Base-by-base conservation (phyloP, 257 asterid species). In the Catharanthus roseus region DNA sequence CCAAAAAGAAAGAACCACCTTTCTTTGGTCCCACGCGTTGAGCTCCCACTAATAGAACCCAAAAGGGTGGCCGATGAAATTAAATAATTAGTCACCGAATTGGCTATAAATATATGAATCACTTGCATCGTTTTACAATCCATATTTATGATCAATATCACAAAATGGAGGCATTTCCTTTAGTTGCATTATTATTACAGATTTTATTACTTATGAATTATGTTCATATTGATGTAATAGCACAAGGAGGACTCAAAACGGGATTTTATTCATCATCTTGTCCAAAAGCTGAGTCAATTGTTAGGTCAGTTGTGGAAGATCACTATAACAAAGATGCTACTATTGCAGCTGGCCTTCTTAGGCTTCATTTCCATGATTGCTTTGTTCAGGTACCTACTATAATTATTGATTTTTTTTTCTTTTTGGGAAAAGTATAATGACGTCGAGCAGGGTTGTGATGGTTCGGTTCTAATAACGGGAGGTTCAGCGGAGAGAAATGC, bases 301-400 rank as follows among this genome's bases (percentile, higher is more conserved):
- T 89, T 11, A 81, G 86, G 70, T 87, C 93, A 19, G 72, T 93
- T 4, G 93, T 89, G 28, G 82, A 86, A 83, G 65, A 82, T 33
- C 73, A 81, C 69, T 47, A 76, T 68, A 68, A 80, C 44, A 72
- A 80, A 61, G 91, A 87, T 57, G 74, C 85, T 9, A 85, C 88
- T 1, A 33, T 84, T 24, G 91, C 93, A 72, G 88, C 96, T 39
- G 93, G 68, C 39, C 72, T 89, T 78, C 89, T 89, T 39, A 78
- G 96, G 83, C 90, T 89, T 75, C 91, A 86, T 86, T 88, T 88
- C 65, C 95, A 88, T 38, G 92, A 86, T 55, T 88, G 95, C 67
- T 89, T 89, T 76, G 89, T 89, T 80, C 88, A 74, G 85, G 90
- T 86, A 19, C 19, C 29, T 68, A 26, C 0, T 21, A 6, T 5